Percentiles rank a stretch among this genome's conserved stretches.
Evolutionary conservation across 2,329 filamentous ascomycete species (phyloP).

Genomic region (Aspergillus awamori): DNA sequence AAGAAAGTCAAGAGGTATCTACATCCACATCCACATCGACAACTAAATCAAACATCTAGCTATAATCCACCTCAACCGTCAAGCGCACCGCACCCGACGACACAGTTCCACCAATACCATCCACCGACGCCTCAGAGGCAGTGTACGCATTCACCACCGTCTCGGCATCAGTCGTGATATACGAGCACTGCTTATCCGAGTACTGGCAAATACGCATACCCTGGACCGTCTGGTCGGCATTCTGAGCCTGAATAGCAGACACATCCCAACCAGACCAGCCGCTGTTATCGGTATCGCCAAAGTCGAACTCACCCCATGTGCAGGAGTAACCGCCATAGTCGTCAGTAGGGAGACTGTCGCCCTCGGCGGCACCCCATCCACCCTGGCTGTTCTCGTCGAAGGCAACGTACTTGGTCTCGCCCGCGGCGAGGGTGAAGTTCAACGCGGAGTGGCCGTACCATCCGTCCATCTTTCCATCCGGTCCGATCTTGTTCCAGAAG

Average conservation of each 20-base stretch:
- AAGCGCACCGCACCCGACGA: not conserved
- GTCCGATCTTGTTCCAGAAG: conserved; percentile 47
- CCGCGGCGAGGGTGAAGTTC: conserved; percentile 34
- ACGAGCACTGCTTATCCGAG: conserved; percentile 34
- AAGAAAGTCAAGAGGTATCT: not conserved
- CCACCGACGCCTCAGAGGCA: conserved; percentile 24
- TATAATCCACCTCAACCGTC: not conserved
- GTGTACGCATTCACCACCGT: conserved; percentile 35
- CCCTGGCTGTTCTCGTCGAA: conserved; percentile 45
- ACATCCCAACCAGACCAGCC: conserved; percentile 45
- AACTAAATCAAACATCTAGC: not conserved
- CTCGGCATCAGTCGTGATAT: conserved; percentile 27
- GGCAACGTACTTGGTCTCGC: conserved; percentile 40
- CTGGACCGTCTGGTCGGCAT: conserved; percentile 31
- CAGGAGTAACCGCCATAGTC: conserved; percentile 36
- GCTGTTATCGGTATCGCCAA: conserved; percentile 36
- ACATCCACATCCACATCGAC: not conserved
- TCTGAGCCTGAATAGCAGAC: conserved; percentile 42
- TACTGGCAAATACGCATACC: conserved; percentile 39
- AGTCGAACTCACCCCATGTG: conserved; percentile 45
- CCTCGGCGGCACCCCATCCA: conserved; percentile 37
- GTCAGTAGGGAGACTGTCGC: conserved; percentile 30
- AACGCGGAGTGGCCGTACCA: conserved; percentile 42
- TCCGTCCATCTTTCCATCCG: conserved; percentile 37
- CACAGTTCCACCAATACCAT: conserved; percentile 38